Conservation (phyloP, 1,139 yeast species). For the Debaryomycetaceae sp. region DNA sequence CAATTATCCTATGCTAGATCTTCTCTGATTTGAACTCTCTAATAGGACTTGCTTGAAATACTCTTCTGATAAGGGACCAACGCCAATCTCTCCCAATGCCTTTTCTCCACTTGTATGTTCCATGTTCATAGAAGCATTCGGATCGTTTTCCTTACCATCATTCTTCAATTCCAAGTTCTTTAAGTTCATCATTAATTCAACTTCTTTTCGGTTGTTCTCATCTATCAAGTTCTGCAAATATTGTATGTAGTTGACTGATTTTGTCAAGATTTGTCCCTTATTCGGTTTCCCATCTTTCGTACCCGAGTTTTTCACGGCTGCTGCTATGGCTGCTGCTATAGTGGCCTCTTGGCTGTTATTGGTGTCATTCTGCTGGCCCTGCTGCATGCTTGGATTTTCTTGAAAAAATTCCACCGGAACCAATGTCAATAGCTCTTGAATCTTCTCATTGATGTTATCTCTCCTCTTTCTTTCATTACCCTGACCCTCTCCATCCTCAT, state of each 20-base stretch:
- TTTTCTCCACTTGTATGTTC: slow-evolving; percentile 77
- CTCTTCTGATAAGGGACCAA: slow-evolving; percentile 66
- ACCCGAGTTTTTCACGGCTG: slow-evolving; percentile 51
- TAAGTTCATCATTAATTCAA: slow-evolving; percentile 62
- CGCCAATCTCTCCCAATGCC: slow-evolving; percentile 75
- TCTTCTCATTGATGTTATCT: slow-evolving; percentile 86
- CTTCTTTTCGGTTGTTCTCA: slow-evolving; percentile 71
- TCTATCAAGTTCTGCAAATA: slow-evolving; percentile 74
- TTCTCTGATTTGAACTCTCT: slow-evolving; percentile 24
- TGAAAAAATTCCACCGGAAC: slow-evolving; percentile 63
- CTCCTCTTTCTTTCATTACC: slow-evolving; percentile 66
- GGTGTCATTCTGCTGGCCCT: background rate
- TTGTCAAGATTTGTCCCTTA: slow-evolving; percentile 84
- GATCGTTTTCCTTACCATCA: slow-evolving; percentile 3
- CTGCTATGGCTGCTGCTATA: slow-evolving; percentile 14
- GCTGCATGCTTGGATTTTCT: slow-evolving; percentile 11
- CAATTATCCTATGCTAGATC: slow-evolving; percentile 14
- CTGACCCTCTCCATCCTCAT: slow-evolving; percentile 33
- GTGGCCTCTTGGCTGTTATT: slow-evolving; percentile 4
- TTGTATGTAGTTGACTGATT: slow-evolving; percentile 81
- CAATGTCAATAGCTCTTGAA: slow-evolving; percentile 70
- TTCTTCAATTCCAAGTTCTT: slow-evolving; percentile 47
- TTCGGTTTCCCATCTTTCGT: slow-evolving; percentile 89
- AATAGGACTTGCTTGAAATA: slow-evolving; percentile 38
- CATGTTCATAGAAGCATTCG: slow-evolving; percentile 34